Conservation (phyloP, 441 rosid species). For the Populus hybrid region DNA sequence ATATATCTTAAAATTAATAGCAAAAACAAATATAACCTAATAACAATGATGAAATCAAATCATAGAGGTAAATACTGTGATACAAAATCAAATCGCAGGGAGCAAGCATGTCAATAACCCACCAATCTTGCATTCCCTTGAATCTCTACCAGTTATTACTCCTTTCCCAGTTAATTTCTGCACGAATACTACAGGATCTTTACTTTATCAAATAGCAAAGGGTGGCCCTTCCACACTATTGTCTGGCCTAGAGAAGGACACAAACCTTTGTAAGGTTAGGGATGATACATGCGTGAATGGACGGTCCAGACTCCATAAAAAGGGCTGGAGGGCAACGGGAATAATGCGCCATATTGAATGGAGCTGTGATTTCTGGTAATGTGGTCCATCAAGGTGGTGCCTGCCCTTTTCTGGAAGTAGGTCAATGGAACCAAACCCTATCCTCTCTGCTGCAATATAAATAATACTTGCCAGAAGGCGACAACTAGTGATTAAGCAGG, state of each 20-base stretch:
- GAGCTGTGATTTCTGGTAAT: slow-evolving; percentile 20
- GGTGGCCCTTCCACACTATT: slow-evolving; percentile 2
- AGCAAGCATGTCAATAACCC: no score
- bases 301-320: slow-evolving; percentile 20
- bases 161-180: no score
- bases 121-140: slow-evolving; percentile 8
- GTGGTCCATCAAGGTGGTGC: slow-evolving; percentile 41
- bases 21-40: no score
- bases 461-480: no score
- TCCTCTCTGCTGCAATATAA: not conserved
- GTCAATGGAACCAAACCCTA: slow-evolving; percentile 18
- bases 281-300: slow-evolving; percentile 18
- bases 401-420: slow-evolving; percentile 22
- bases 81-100: no score
- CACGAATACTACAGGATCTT: not conserved
- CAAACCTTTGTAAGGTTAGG: slow-evolving; percentile 1
- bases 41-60: no score
- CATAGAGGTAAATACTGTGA: no score
- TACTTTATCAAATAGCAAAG: not conserved
- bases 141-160: not conserved
- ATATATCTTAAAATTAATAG: no score
- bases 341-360: slow-evolving; percentile 31
- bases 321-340: slow-evolving; percentile 15
- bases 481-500: no score
- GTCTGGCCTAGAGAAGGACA: slow-evolving; percentile 9